These are phyloP conservation scores for Dianthus caryophyllus DNA, from an alignment of 148 eudicot genomes.

Conservation along the genomic window DNA sequence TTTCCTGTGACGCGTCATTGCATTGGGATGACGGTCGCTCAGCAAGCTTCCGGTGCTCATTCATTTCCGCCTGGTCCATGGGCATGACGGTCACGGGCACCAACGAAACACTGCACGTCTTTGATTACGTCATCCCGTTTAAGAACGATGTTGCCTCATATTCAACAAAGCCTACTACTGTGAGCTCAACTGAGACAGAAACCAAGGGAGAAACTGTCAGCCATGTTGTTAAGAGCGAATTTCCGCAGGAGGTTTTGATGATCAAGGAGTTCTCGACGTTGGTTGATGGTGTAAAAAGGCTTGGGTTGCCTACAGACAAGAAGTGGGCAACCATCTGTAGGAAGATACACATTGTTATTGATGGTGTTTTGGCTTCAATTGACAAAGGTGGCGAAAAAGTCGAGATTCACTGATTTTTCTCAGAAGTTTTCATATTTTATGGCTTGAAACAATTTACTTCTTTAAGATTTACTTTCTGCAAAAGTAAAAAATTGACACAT, in stretches of 20 bases:
- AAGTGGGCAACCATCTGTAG: slow-evolving; percentile 42
- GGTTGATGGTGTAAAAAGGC: slow-evolving; percentile 32
- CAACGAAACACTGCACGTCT: slow-evolving; percentile 35
- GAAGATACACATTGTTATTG: slow-evolving; percentile 52
- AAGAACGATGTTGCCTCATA: slow-evolving; percentile 31
- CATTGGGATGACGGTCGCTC: slow-evolving; percentile 48
- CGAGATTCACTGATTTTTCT: slow-evolving; percentile 17
- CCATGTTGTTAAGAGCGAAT: slow-evolving; percentile 27
- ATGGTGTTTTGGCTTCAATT: slow-evolving; percentile 47
- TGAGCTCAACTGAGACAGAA: slow-evolving; percentile 30
- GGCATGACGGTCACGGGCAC: slow-evolving; percentile 44
- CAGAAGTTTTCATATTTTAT: no score
- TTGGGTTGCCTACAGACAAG: slow-evolving; percentile 33
- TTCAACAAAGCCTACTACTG: slow-evolving; percentile 20
- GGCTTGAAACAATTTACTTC: no score
- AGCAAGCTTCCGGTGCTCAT: slow-evolving; percentile 55
- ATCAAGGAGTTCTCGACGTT: slow-evolving; percentile 43
- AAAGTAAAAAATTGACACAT: no score
- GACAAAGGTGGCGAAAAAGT: slow-evolving; percentile 39
- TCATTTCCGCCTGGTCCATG: slow-evolving; percentile 47
- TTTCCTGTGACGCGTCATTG: slow-evolving; percentile 54
- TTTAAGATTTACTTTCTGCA: no score
- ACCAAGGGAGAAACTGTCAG: slow-evolving; percentile 25
- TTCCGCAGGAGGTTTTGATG: slow-evolving; percentile 55
- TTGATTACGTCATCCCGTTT: slow-evolving; percentile 38